Base-by-base conservation (phyloP, 129 eudicot genomes). In the Chrysanthemum seticuspe region DNA sequence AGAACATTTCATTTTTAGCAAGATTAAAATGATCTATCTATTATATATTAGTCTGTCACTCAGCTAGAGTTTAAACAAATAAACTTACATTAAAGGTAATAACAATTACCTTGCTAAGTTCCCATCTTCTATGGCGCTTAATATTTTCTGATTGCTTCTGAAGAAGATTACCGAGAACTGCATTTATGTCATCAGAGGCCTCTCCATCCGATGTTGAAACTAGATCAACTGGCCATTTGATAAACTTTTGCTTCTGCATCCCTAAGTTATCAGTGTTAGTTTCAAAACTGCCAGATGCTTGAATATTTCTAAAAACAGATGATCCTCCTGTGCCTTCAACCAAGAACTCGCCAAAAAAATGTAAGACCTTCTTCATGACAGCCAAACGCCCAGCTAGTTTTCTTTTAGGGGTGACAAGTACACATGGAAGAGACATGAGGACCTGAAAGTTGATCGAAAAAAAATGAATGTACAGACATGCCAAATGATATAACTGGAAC, bases 321-420 rank as follows among this genome's bases (percentile, higher is more conserved):
- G 97, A 88, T 10, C 96, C 99, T 62, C 96, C 99, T 18, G 99
- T 86, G 66, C 99, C 99, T 91, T 95, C 99, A 82, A 95, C 96
- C 77, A 88, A 64, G 81, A 91, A 86, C 79, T 95, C 96, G 53
- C 91, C 93, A 74, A 81, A 83, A 76, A 95, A 95, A 76, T 95
- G 99, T 62, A 95, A 75, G 14, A 79, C 82, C 65, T 84, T 87
- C 69, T 87, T 90, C 91, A 80, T 83, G 59, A 95, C 87, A 70
- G 96, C 92, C 82, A 95, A 80, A 54, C 83, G 96, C 52, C 99
- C 99, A 54, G 94, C 96, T 60, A 90, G 70, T 82, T 95, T 95
- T 81, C 97, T 88, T 87, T 87, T 95, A 29, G 99, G 91, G 71
- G 99, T 83, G 27, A 95, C 96, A 70, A 95, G 91, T 73, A 95